A percentile compares a stretch with the other conserved stretches of the same genome.
Evolutionary conservation across 169 alveolate species (phyloP).

Genomic region (Ichthyophthirius multifiliis): DNA sequence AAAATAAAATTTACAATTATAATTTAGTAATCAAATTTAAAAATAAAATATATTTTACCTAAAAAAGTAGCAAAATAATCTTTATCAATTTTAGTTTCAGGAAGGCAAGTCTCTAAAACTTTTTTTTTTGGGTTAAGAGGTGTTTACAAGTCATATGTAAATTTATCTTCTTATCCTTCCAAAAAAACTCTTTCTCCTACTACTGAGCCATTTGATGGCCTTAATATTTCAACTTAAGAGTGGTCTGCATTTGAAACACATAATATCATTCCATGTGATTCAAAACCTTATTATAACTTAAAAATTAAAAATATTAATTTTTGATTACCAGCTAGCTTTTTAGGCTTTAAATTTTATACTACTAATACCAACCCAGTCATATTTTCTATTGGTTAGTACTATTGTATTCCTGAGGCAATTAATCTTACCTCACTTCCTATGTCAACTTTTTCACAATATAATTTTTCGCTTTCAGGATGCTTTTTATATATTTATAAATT

Average conservation of each 20-base stretch:
- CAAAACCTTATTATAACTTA: no score
- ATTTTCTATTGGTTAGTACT: conserved; percentile 66
- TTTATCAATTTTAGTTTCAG: conserved; percentile 16
- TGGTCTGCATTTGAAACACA: conserved; percentile 56
- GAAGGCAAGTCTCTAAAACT: conserved; percentile 24
- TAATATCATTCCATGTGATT: conserved; percentile 80
- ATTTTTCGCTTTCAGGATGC: conserved; percentile 75
- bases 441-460: conserved; percentile 80
- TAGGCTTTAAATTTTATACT: conserved; percentile 73
- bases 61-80: conserved; percentile 23
- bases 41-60: no score
- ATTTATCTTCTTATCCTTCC: conserved; percentile 20
- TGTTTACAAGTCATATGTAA: conserved; percentile 15
- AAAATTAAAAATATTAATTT: no score
- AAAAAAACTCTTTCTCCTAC: conserved; percentile 69
- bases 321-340: conserved; percentile 61
- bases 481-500: no score
- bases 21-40: no score
- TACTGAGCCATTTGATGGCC: conserved; percentile 66
- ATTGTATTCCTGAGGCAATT: conserved; percentile 83
- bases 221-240: conserved; percentile 58
- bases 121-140: conserved; percentile 57
- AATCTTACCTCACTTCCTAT: conserved; percentile 81
- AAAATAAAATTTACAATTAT: no score
- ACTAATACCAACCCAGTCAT: conserved; percentile 73